Percentiles rank a stretch among this genome's conserved stretches.
phyloP scores from a whole-genome alignment of 2,329 filamentous ascomycete genomes.

The Xylaria polymorpha region DNA sequence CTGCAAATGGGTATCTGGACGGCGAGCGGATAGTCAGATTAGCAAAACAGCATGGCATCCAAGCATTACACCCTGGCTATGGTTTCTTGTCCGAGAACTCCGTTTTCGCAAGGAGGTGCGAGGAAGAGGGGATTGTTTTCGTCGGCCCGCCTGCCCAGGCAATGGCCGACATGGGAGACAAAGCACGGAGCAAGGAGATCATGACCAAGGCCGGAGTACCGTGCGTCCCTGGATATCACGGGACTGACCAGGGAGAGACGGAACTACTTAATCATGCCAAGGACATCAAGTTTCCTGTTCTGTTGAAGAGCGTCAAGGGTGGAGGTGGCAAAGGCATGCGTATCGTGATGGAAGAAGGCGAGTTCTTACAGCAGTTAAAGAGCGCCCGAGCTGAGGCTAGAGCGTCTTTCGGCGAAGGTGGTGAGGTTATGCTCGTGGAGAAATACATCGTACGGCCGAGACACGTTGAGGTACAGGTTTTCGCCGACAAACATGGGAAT shows the following conservation, averaged over 20 bases:
- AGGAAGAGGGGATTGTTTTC: conserved; percentile 90
- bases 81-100: conserved; percentile 96
- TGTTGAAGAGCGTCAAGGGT: conserved; percentile 83
- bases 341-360: conserved; percentile 74
- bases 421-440: conserved; percentile 86
- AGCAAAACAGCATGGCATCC: conserved; percentile 85
- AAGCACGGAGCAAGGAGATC: conserved; percentile 87
- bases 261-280: conserved; percentile 75
- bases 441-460: conserved; percentile 81
- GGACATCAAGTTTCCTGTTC: conserved; percentile 74
- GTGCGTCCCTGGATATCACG: conserved; percentile 96
- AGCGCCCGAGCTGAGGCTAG: conserved; percentile 80
- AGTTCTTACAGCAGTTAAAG: conserved; percentile 76
- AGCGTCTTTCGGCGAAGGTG: conserved; percentile 82
- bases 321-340: conserved; percentile 89
- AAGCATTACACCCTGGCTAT: conserved; percentile 95
- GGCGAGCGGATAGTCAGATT: conserved; percentile 91
- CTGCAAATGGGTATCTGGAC: conserved; percentile 88
- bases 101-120: conserved; percentile 86
- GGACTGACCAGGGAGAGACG: conserved; percentile 77
- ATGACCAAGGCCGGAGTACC: conserved; percentile 96
- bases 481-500: conserved; percentile 82
- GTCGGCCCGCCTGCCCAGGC: conserved; percentile 89
- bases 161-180: conserved; percentile 76
- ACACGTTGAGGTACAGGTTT: conserved; percentile 91